Evolutionary conservation across 371 early-diverging fungal species (phyloP), one percentile per base, ranked within the genome.

Genomic region (Syncephalastrum racemosum): DNA sequence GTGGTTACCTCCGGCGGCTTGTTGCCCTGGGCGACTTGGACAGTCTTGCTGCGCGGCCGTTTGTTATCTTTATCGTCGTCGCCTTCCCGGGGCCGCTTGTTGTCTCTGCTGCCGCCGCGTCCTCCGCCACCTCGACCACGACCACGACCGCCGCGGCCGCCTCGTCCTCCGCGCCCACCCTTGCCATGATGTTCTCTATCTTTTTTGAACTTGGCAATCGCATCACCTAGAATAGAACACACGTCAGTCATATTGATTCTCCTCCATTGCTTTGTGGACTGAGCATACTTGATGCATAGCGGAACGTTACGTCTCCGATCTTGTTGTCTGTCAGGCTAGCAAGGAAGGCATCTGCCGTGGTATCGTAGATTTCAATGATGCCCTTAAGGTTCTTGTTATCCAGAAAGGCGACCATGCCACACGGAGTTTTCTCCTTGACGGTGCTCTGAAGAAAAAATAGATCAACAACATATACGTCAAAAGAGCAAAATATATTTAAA

Each of bases 281-380:
- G 18, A 47, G n/a, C 53, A 51, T 50, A 67, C 67, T 56, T 40
- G 53, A 56, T 10, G 67, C 57, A 18, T 58, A 41, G n/a, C 53
- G 45, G 46, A 67, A 67, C 10, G 60, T 63, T 54, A 67, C 40
- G 4, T 31, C 50, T 19, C 64, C 62, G 27, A 70, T 25, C 23
- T 66, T 69, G 46, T 66, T 66, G 22, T 73, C 68, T 0, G 27
- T 60, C 42, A 71, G 49, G 19, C 54, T 56, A 1, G 14, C 54
- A 46, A 78, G 59, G 53, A 75, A 73, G 19, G 66, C 67, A 23
- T 78, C 79, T 2, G 72, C 67, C 0, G 64, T 63, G 2, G 50
- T 57, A 1, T 70, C 65, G 15, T 52, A 54, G 36, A 78, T 27
- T 52, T 73, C 66, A 0, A 75, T 31, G 1, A 73, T 71, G 46